Base-by-base conservation (phyloP, 257 asterid genomes). In the Capsicum chinense region DNA sequence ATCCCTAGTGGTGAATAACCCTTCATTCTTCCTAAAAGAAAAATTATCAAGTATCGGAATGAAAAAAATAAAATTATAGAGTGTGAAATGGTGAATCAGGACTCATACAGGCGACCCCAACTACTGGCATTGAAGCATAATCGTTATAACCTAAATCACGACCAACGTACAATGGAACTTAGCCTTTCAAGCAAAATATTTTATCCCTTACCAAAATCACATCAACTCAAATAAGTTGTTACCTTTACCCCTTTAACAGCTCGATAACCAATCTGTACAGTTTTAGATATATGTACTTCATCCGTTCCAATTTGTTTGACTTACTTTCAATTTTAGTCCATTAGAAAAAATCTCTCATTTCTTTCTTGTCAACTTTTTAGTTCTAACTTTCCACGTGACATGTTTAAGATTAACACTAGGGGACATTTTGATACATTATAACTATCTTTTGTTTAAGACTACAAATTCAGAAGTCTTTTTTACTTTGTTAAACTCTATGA, bases 131-230 rank as follows among this genome's bases (percentile, higher is more conserved):
- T 69, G 56, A 69, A 39, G 26, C 33, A 69, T 42, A 69, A 19
- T 42, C 42, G 54, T 39, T 68, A 9, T 19, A 73, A 73, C n/a
- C 59, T 73, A 73, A 71, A 73, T 73, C 80, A 48, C 19, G 48
- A 3, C 5, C 15, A 33, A 17, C 8, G 42, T 21, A 74, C 6
- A 26, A 26, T 26, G 39, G 2, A 73, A 52, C 60, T 13, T 50
- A 52, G 63, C 4, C 71, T 67, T 39, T 60, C 37, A 70, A 70
- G 35, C 47, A 52, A 52, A 14, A 0, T 15, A 76, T 52, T 26
- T 7, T 52, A 21, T 48, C 80, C 59, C 59, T 48, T 19, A 11
- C 80, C 44, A 48, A 48, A 73, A 69, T 47, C 37, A 44, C 79
- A 47, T 71, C 58, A 78, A 15, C 7, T 47, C 13, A 66, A 35